A percentile compares a stretch with the other conserved stretches of the same genome.
phyloP scores from a whole-genome alignment of 2,329 filamentous ascomycete genomes.

The Diplocarpon rosae region DNA sequence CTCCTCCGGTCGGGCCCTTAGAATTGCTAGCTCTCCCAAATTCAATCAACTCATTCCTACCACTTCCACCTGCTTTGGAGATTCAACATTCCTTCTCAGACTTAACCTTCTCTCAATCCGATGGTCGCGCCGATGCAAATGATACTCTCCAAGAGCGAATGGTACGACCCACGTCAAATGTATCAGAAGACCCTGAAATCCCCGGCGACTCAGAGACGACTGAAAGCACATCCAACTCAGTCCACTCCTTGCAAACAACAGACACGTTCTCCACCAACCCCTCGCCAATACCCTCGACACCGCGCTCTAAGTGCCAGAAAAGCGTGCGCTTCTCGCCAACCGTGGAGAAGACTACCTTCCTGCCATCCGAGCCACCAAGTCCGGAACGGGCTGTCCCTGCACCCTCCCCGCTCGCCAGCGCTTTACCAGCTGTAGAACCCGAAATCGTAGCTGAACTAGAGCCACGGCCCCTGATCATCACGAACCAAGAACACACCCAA shows the following conservation, averaged over 20 bases:
- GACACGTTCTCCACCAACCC: neutral
- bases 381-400: constrained; percentile 14
- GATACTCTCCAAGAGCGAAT: neutral
- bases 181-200: constrained; percentile 4
- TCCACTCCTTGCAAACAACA: constrained; percentile 13
- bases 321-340: constrained; percentile 60
- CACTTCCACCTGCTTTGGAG: neutral
- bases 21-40: constrained; percentile 11
- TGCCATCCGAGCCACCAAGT: constrained; percentile 35
- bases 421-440: too few species aligned
- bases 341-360: constrained; percentile 53
- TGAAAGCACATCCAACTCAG: constrained; percentile 10
- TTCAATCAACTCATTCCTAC: constrained; percentile 2
- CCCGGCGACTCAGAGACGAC: constrained; percentile 14
- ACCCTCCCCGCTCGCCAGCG: neutral
- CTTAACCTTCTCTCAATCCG: neutral
- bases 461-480: constrained; percentile 18
- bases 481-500: constrained; percentile 77
- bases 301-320: constrained; percentile 39
- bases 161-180: too few species aligned
- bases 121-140: neutral
- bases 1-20: constrained; percentile 6
- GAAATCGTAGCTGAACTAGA: too few species aligned
- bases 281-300: too few species aligned
- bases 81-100: neutral